Evolutionary conservation across 371 early-diverging fungal species (phyloP), one percentile per base, ranked within the genome.

Genomic region (Mortierella sp.): DNA sequence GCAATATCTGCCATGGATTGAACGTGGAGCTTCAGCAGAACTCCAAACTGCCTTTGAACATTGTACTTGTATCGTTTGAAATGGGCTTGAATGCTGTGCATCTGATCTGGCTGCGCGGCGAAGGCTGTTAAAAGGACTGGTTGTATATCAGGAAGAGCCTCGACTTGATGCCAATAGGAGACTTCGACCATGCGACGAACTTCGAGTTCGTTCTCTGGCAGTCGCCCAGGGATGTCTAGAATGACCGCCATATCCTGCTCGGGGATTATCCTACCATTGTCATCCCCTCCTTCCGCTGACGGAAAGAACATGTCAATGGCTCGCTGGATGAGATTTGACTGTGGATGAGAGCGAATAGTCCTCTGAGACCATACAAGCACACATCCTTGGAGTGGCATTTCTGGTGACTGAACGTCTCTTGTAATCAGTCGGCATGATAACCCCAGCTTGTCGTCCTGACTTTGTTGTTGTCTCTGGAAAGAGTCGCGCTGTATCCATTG

Each of bases 221-320:
- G 65, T 14, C 80, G 76, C 1, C 90, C 90, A 0, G 89, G 90
- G 54, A 88, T 84, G 49, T 88, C 90, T 19, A 90, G 74, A 27
- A 84, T 55, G 3, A 48, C 24, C 1, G 86, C 89, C 49, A 90
- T 71, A 21, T 66, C 80, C 0, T 69, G 61, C 43, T 90, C 90
- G 9, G 68, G 27, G 0, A 85, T 70, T 3, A 31, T 39, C 1
- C 37, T 55, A n/a, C 17, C 21, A 31, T 6, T 27, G 6, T 49
- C 29, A 4, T 27, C 29, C 49, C 19, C 19, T 3, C 43, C 28
- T 40, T 24, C 7, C 34, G 54, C 22, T 45, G 60, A 24, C 6
- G 67, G 59, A 50, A 45, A 63, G 21, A 77, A 43, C 1, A 51
- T 54, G n/a, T 60, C 29, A 25, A 76, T 57, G 17, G 39, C 53